Conservation (phyloP, 1,284 basidiomycete genomes). For the Austroboletus sp. region DNA sequence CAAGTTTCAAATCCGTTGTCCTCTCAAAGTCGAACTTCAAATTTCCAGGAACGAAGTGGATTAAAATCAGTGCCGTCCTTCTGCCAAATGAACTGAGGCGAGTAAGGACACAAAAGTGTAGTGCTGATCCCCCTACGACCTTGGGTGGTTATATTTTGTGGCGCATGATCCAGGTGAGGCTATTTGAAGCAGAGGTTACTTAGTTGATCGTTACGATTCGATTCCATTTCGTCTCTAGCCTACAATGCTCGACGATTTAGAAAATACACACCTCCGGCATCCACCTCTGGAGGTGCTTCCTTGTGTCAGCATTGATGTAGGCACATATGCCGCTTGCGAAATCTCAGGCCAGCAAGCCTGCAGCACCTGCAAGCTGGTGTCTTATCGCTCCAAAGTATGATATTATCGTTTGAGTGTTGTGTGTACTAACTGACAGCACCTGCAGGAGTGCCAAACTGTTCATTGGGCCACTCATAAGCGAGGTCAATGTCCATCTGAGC, state of each 20-base stretch:
- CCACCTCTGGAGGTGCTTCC: slow-evolving; percentile 23
- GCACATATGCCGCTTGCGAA: slow-evolving; percentile 18
- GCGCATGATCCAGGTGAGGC: neutral
- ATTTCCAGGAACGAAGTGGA: neutral
- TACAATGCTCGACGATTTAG: slow-evolving; percentile 8
- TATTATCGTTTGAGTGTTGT: neutral
- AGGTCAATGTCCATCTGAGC: slow-evolving; percentile 11
- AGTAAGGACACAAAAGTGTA: slow-evolving; percentile 2
- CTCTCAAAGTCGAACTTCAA: neutral
- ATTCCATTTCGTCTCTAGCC: neutral
- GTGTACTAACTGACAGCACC: neutral
- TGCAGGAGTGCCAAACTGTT: slow-evolving; percentile 23
- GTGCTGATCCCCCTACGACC: slow-evolving; percentile 15
- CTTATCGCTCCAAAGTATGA: slow-evolving; percentile 36
- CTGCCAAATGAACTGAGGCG: neutral
- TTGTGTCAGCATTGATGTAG: slow-evolving; percentile 24
- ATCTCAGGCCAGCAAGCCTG: slow-evolving; percentile 31
- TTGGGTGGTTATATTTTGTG: neutral
- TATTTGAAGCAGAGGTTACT: neutral
- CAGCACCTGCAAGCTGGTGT: slow-evolving; percentile 34
- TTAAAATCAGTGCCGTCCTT: slow-evolving; percentile 1
- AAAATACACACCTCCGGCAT: slow-evolving; percentile 8
- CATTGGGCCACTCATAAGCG: slow-evolving; percentile 24
- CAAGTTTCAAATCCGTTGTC: neutral
- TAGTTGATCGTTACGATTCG: neutral